phyloP scores from a whole-genome alignment of 805 yeast genomes.

The Schizosaccharomyces osmophilus region DNA sequence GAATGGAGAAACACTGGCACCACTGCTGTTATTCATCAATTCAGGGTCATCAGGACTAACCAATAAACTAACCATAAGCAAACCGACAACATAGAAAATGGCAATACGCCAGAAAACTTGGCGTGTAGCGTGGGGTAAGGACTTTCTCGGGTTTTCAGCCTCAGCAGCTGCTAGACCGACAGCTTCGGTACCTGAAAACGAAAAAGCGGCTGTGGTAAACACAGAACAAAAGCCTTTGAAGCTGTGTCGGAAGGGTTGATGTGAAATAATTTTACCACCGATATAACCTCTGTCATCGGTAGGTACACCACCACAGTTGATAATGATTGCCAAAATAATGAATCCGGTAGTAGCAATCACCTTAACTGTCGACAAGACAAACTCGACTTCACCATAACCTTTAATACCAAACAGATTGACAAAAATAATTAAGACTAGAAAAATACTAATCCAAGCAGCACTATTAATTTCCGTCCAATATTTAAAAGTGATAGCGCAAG shows the following conservation, averaged over 20 bases:
- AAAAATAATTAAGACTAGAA: slow-evolving; percentile 26
- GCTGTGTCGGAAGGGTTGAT: slow-evolving; percentile 31
- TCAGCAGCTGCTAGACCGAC: slow-evolving; percentile 61
- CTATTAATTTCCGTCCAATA: slow-evolving; percentile 28
- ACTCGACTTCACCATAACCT: slow-evolving; percentile 50
- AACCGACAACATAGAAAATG: slow-evolving; percentile 41
- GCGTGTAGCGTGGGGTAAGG: slow-evolving; percentile 50
- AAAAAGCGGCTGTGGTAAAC: slow-evolving; percentile 53
- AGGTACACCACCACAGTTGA: slow-evolving; percentile 36
- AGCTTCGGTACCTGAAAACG: slow-evolving; percentile 54
- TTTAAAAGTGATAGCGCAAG: slow-evolving; percentile 31
- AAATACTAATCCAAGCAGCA: slow-evolving; percentile 32
- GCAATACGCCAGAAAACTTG: slow-evolving; percentile 68
- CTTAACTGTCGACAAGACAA: slow-evolving; percentile 32
- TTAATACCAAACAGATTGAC: slow-evolving; percentile 32
- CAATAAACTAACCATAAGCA: slow-evolving; percentile 34
- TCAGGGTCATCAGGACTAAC: slow-evolving; percentile 36
- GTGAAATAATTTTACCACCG: slow-evolving; percentile 37
- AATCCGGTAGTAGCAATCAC: slow-evolving; percentile 35
- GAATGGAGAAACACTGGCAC: slow-evolving; percentile 38
- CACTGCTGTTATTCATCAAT: slow-evolving; percentile 23
- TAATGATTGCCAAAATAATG: slow-evolving; percentile 32
- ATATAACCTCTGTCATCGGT: slow-evolving; percentile 42
- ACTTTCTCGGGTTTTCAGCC: slow-evolving; percentile 36
- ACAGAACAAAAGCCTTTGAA: slow-evolving; percentile 49